Evolutionary conservation across 176 grass and related monocot genomes (phyloP), one percentile per base, ranked within the genome.

Genomic region (Aegilops bicornis): DNA sequence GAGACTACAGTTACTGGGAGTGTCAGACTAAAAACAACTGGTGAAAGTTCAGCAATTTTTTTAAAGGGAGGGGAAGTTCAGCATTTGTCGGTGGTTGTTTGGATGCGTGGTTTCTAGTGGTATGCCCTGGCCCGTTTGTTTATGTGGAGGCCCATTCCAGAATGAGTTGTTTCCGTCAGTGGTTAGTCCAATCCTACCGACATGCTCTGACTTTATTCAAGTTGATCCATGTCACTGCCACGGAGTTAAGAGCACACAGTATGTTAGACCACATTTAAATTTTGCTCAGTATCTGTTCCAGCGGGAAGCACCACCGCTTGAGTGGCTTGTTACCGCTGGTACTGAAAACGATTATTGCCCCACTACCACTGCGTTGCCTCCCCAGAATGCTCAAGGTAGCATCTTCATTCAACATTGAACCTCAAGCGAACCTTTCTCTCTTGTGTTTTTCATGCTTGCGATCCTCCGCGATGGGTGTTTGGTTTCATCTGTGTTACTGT

Each of bases 151-250:
- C 52, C 69, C 52, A 83, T 74, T 82, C 10, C 30, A 23, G 62
- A 33, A 30, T 3, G 54, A 31, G 39, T n/a, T 30, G 42, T 60
- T 22, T 14, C 37, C 31, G 2, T 58, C 54, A 58, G 17, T 45
- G 58, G 69, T 63, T 62, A 75, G 35, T 62, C 52, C 24, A 66
- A 69, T 80, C 24, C 19, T 8, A 13, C 24, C 42, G 42, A 75
- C 72, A 75, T 50, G 42, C 72, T 48, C 72, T 75, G 42, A 50
- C 71, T 74, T 47, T 74, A 13, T 16, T 47, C 40, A 74, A 74
- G n/a, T 27, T 25, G 23, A 45, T 65, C 36, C 60, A 43, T 64
- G 4, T 20, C 5, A 27, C 37, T 64, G 36, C 11, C 29, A 12
- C 11, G 11, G 56, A 40, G 24, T 80, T 20, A 80, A 80, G 61